Conservation (phyloP, 1,139 yeast species). For the Lodderomyces jiufengensis region DNA sequence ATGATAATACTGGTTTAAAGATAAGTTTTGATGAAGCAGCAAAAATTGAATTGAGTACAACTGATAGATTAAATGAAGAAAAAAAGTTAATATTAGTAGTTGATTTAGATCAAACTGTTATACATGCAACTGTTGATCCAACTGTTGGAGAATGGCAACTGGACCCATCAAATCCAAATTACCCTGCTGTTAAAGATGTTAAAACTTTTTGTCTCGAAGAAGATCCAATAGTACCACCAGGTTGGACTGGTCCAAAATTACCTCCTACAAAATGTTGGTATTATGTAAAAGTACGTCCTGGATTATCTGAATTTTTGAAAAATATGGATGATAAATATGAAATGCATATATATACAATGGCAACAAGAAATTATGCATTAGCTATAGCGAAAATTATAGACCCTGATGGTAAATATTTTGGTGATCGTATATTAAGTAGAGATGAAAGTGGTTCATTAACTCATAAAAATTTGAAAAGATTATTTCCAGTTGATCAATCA, state of each 20-base stretch:
- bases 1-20: conserved; percentile 81
- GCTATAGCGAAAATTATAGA: conserved; percentile 90
- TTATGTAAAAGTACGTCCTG: conserved; percentile 90
- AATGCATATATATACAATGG: conserved; percentile 97
- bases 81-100: conserved; percentile 84
- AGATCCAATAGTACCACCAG: conserved; percentile 58
- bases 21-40: conserved; percentile 86
- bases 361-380: conserved; percentile 91
- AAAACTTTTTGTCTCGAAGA: conserved; percentile 74
- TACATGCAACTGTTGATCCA: conserved; percentile 97
- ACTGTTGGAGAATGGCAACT: conserved; percentile 95
- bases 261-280: conserved; percentile 72
- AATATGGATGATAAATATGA: conserved; percentile 67
- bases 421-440: conserved; percentile 85
- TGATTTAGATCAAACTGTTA: conserved; percentile 95
- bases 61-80: conserved; percentile 57
- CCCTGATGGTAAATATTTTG: conserved; percentile 82
- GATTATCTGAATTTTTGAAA: conserved; percentile 67
- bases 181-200: conserved; percentile 80
- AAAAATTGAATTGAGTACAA: conserved; percentile 68
- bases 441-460: conserved; percentile 94
- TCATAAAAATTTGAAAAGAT: conserved; percentile 80
- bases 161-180: conserved; percentile 82
- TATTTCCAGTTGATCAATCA: conserved; percentile 93
- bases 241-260: conserved; percentile 55